phyloP scores from a whole-genome alignment of 2,329 filamentous ascomycete genomes.

The Simplicillium sp. region DNA sequence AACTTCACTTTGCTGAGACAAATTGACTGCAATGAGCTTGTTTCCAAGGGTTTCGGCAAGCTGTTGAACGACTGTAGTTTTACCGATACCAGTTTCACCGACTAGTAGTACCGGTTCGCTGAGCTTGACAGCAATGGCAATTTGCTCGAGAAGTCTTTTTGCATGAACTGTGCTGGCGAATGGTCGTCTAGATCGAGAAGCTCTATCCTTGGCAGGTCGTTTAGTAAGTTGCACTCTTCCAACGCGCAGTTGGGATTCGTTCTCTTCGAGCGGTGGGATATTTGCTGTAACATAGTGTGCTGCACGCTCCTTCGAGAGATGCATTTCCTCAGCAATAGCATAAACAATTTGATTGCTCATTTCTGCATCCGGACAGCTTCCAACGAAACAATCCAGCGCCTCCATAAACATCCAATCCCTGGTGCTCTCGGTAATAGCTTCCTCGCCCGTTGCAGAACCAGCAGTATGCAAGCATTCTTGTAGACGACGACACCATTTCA shows the following conservation, averaged over 20 bases:
- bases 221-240: slow-evolving; percentile 58
- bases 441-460: slow-evolving; percentile 55
- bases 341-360: slow-evolving; percentile 51
- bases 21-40: slow-evolving; percentile 83
- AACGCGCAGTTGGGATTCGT: slow-evolving; percentile 46
- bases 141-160: slow-evolving; percentile 75
- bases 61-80: slow-evolving; percentile 93
- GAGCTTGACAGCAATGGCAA: slow-evolving; percentile 71
- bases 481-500: slow-evolving; percentile 85
- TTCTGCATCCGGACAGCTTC: slow-evolving; percentile 60
- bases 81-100: slow-evolving; percentile 97
- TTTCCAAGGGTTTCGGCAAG: slow-evolving; percentile 75
- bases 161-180: slow-evolving; percentile 89
- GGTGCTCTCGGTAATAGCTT: slow-evolving; percentile 62
- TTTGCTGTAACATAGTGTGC: slow-evolving; percentile 69
- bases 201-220: slow-evolving; percentile 36
- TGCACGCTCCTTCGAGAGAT: slow-evolving; percentile 72
- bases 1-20: slow-evolving; percentile 96
- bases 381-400: slow-evolving; percentile 84
- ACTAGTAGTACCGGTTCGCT: slow-evolving; percentile 88
- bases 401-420: slow-evolving; percentile 87
- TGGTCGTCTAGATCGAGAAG: slow-evolving; percentile 47
- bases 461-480: slow-evolving; percentile 52
- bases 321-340: slow-evolving; percentile 76
- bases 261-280: slow-evolving; percentile 59